These are phyloP conservation scores for Spizellomyces sp. DNA, from an alignment of 192 early-diverging fungal species.

Conservation along the genomic window DNA sequence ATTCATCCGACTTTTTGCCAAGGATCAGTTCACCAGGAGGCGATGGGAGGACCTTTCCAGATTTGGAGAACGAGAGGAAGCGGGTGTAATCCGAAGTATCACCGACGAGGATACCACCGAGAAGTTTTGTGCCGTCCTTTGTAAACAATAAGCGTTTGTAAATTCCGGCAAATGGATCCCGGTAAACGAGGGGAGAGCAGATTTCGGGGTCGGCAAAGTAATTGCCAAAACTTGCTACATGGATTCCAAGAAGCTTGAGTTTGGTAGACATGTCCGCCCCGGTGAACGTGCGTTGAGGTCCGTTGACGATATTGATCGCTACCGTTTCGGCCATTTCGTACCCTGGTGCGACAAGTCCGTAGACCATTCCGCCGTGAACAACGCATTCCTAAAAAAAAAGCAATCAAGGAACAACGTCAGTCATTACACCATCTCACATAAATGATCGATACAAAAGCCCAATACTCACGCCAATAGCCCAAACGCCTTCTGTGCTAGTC, in stretches of 20 bases:
- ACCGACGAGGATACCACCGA: constrained; percentile 72
- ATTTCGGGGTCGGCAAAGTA: constrained; percentile 54
- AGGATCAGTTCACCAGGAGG: constrained; percentile 60
- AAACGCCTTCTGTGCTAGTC: constrained; percentile 48
- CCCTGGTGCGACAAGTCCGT: constrained; percentile 67
- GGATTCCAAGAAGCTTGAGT: constrained; percentile 67
- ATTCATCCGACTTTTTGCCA: constrained; percentile 16
- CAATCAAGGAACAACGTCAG: no score
- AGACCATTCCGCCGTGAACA: constrained; percentile 45
- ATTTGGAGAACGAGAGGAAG: constrained; percentile 58
- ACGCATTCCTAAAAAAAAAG: constrained; percentile 47
- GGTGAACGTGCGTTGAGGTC: constrained; percentile 40
- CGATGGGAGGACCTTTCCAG: constrained; percentile 44
- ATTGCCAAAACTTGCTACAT: constrained; percentile 71
- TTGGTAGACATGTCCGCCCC: constrained; percentile 68
- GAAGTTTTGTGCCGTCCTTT: constrained; percentile 64
- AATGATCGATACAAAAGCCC: no score
- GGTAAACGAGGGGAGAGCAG: constrained; percentile 6
- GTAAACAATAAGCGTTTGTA: constrained; percentile 68
- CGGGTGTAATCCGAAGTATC: constrained; percentile 69
- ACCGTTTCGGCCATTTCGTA: constrained; percentile 75
- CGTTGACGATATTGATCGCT: constrained; percentile 48
- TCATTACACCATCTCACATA: no score
- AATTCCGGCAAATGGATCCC: constrained; percentile 42
- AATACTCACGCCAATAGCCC: constrained; percentile 52